Conservation (phyloP, 176 grass and related monocot species). For the Canna indica region DNA sequence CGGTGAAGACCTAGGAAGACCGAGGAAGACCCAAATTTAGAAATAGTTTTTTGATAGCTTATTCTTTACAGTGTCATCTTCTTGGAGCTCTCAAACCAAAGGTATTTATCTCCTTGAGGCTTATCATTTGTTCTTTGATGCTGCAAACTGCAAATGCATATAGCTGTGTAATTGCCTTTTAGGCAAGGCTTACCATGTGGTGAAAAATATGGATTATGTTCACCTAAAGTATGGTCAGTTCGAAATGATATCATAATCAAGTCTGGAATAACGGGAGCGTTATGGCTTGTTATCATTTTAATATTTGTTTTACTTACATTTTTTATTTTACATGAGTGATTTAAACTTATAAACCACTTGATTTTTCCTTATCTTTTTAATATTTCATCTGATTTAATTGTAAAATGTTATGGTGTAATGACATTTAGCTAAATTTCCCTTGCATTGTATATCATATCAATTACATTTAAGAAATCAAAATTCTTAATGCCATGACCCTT, state of each 20-base stretch:
- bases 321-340: too few species aligned
- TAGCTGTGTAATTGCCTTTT: not conserved
- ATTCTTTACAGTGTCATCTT: too few species aligned
- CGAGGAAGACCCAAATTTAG: too few species aligned
- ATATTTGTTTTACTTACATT: too few species aligned
- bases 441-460: too few species aligned
- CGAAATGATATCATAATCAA: too few species aligned
- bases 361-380: not conserved
- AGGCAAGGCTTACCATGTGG: not conserved
- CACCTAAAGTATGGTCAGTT: too few species aligned
- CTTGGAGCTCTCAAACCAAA: not conserved
- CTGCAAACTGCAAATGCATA: not conserved
- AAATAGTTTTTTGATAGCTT: too few species aligned
- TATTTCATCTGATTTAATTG: not conserved
- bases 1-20: too few species aligned
- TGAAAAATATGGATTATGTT: not conserved
- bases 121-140: not conserved
- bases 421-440: not conserved
- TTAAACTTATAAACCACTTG: too few species aligned
- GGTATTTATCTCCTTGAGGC: not conserved
- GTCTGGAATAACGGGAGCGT: too few species aligned
- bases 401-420: not conserved
- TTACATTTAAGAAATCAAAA: not conserved
- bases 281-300: too few species aligned
- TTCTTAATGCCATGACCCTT: not conserved